Base-by-base conservation (phyloP, 2,329 filamentous ascomycete species). In the Colletotrichum liaoningense region DNA sequence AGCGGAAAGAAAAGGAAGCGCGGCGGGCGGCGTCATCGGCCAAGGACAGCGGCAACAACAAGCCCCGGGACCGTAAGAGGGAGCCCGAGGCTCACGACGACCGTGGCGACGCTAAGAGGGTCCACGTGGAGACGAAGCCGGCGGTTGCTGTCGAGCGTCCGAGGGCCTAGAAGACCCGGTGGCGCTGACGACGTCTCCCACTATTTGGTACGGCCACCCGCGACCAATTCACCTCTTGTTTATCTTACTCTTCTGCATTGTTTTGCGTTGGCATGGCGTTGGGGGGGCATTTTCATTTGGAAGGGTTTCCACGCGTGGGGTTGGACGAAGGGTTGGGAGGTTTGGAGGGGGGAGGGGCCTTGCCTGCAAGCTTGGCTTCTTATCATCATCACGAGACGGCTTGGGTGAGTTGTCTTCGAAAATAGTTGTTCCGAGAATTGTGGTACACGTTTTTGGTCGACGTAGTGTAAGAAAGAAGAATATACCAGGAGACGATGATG, bases 1-100 rank as follows among this genome's bases (percentile, higher is more conserved):
- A 97, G 81, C 90, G 90, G 67, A 87, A 86, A 74, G 88, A 90
- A 33, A 85, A 87, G 69, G 88, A 90, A 67, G 88, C 87, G 8
- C 84, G 85, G 4, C 86, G 84, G 6, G 83, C 82, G 55, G 67
- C 67, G 3, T 54, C 65, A 16, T 83, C 84, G 0, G 33, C 82
- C 22, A 87, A 85, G 76, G 85, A 85, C 1, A 42, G 6, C 38
- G 38, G 38, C 16, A 42, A 19, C 24, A 60, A 63, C n/a, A 76
- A 62, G 1, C 76, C 79, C 26, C 78, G 78, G 60, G 84, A 87
- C 24, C 84, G 83, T 75, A 87, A 87, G 76, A 81, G 84, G 7
- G 75, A 78, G 24, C 78, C 78, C 30, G 83, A 84, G 35, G 76
- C 68, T 24, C 75, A 77, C 30, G 80, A 82, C 26, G 77, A 79